phyloP scores from a whole-genome alignment of 805 yeast species.

The Kazachstania psychrophila region DNA sequence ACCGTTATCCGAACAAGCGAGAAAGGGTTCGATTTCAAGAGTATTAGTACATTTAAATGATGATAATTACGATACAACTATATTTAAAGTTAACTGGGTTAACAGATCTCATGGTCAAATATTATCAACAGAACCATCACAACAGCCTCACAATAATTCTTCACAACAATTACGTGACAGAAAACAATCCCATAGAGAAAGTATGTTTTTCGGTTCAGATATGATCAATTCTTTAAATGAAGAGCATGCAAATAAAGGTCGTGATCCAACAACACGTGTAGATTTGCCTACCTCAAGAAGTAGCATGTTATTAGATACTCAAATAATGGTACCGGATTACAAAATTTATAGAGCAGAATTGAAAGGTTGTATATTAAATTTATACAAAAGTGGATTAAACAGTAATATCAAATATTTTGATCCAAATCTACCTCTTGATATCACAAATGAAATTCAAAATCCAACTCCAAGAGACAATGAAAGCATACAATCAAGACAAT shows the following conservation, averaged over 20 bases:
- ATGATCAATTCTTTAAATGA: not conserved
- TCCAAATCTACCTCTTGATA: conserved; percentile 12
- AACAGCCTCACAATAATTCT: not conserved
- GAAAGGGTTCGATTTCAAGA: not conserved
- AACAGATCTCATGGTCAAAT: conserved; percentile 37
- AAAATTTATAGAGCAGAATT: conserved; percentile 55
- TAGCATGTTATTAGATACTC: conserved; percentile 7
- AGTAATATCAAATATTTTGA: conserved; percentile 38
- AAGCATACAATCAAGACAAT: conserved; percentile 1
- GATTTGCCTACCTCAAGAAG: conserved; percentile 4
- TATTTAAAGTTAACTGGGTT: conserved; percentile 51
- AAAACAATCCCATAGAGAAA: conserved; percentile 15
- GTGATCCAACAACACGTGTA: not conserved
- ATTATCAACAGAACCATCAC: not conserved
- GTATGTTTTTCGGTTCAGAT: conserved; percentile 16
- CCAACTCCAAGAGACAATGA: not conserved
- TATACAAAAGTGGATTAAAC: conserved; percentile 48
- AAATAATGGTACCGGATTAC: conserved; percentile 23
- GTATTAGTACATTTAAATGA: conserved; percentile 7
- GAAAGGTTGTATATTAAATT: conserved; percentile 53
- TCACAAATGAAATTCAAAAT: not conserved
- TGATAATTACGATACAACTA: conserved; percentile 32
- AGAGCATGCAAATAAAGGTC: conserved; percentile 5
- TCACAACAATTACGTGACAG: conserved; percentile 2
- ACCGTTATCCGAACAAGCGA: too few relatives aligned